Percentiles rank a stretch among this genome's conserved stretches.
Conservation (phyloP, 2,329 filamentous ascomycete genomes). For the Neoascochyta sp. region DNA sequence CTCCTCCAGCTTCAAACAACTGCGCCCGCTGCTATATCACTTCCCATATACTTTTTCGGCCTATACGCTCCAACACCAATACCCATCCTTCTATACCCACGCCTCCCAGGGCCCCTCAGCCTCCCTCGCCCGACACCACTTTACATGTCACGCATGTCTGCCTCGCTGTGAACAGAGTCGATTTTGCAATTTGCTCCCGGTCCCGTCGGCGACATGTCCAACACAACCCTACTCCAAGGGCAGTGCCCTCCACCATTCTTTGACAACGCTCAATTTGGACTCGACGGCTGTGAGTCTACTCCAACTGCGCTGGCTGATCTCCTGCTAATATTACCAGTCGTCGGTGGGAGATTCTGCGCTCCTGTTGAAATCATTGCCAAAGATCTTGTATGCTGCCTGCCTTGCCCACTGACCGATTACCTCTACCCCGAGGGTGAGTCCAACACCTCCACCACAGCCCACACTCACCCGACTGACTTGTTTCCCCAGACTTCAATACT, state of each 20-base stretch:
- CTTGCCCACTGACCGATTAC: conserved; percentile 84
- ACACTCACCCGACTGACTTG: conserved; percentile 7
- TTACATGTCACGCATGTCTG: conserved; percentile 22
- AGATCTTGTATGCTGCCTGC: conserved; percentile 71
- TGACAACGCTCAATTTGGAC: conserved; percentile 58
- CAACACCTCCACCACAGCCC: conserved; percentile 4
- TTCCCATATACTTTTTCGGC: too few relatives aligned
- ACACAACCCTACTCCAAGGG: conserved; percentile 42
- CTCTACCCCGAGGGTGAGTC: conserved; percentile 55
- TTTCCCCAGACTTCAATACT: conserved; percentile 47
- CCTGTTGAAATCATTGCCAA: conserved; percentile 41
- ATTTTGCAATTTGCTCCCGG: conserved; percentile 2
- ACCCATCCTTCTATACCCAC: too few relatives aligned
- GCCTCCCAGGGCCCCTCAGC: conserved; percentile 2
- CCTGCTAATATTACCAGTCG: conserved; percentile 44
- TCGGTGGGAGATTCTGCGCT: conserved; percentile 57
- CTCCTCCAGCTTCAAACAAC: too few relatives aligned
- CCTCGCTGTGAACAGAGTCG: conserved; percentile 12
- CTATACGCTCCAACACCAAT: too few relatives aligned
- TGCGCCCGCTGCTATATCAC: too few relatives aligned
- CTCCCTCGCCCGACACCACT: too few relatives aligned
- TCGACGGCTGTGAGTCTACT: conserved; percentile 62
- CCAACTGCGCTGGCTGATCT: conserved; percentile 1
- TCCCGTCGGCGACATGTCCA: conserved; percentile 23
- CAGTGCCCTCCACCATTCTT: conserved; percentile 68